These are phyloP conservation scores for Xanthoconium stramineum DNA, from an alignment of 768 basidiomycete species.

Conservation along the genomic window DNA sequence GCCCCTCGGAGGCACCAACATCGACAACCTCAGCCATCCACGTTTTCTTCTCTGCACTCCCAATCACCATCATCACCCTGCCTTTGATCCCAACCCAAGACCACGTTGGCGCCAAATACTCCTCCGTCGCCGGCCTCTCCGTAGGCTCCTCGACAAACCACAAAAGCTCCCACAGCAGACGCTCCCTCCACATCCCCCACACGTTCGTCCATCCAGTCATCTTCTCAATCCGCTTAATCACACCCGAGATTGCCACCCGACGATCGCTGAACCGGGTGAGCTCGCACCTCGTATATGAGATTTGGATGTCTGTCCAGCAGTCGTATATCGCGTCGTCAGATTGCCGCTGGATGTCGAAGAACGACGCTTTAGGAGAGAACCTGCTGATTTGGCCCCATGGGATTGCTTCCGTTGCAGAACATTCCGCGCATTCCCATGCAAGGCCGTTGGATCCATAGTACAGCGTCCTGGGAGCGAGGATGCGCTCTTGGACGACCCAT, in stretches of 20 bases:
- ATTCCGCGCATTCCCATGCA: neutral
- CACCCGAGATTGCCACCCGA: neutral
- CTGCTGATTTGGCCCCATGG: neutral
- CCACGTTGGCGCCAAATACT: neutral
- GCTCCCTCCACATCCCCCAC: neutral
- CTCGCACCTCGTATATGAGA: neutral
- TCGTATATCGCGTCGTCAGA: neutral
- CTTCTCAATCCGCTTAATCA: neutral
- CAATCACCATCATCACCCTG: neutral
- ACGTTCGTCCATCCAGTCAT: neutral
- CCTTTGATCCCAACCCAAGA: neutral
- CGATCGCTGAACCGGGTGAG: neutral
- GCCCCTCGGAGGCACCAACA: neutral
- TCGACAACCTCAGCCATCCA: neutral
- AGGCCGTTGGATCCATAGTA: neutral
- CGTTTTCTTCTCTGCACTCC: neutral
- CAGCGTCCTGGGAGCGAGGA: neutral
- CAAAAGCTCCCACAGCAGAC: neutral
- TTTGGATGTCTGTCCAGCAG: neutral
- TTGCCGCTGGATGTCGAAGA: neutral
- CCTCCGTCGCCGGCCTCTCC: neutral
- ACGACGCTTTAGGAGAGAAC: neutral
- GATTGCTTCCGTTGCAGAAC: neutral
- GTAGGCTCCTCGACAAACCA: neutral
- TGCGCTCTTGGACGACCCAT: neutral